Base-by-base conservation (phyloP, 768 basidiomycete genomes). In the Lyophyllum atratum region DNA sequence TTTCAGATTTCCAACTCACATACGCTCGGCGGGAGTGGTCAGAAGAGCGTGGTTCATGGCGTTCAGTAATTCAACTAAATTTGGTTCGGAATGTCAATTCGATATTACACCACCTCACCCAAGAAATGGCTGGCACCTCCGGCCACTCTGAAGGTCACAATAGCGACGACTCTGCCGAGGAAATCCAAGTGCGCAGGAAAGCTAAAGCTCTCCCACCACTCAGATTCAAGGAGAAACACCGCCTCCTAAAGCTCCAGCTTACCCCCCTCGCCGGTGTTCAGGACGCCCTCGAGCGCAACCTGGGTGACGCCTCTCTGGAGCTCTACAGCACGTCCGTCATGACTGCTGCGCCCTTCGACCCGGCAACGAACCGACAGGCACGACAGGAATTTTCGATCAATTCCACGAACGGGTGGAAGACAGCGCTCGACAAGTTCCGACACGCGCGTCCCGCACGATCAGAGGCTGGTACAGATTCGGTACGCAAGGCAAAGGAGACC, bases 11-110 rank as follows among this genome's bases (percentile, higher is more conserved):
- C 64, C 90, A 92, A 63, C 71, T 92, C 1, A 84, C 85, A 1
- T 90, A 92, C 65, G 85, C 89, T 39, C 77, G 79, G 39, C 75
- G 78, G 51, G 85, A 89, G 65, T 92, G 90, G 85, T 72, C 78
- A 4, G 82, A 87, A 59, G 87, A 92, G 63, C 83, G 83, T 42
- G 74, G 78, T 1, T 81, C 86, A 25, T 93, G 90, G 90, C 82
- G 87, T 21, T 74, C 83, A 15, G 88, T 93, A 56, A 85, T 93
- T 56, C 85, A 88, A 61, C 82, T 92, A 63, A 93, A 93, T 68
- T 83, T 93, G 68, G 79, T 92, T 52, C 85, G 88, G 65, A 90
- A 89, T 59, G 79, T 90, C 63, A 83, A 87, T 59, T 73, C 75
- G 26, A 82, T 89, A 44, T 75, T 90, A 21, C 81, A 87, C 48